Evolutionary conservation across 345 rosid species (phyloP), one percentile per base, ranked within the genome.

Genomic region (Acer yangbiense): DNA sequence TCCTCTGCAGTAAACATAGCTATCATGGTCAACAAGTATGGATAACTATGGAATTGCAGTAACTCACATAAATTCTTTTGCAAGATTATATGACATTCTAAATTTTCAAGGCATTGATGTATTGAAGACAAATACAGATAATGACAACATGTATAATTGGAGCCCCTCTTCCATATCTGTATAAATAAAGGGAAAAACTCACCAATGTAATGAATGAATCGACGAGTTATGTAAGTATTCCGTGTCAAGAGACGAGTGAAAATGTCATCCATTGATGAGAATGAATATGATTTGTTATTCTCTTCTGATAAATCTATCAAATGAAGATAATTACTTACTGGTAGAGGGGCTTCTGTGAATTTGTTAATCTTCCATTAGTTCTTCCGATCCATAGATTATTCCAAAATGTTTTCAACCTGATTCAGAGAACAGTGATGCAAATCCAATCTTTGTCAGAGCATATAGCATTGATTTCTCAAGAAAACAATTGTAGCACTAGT

Each of bases 131-230:
- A 17, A 32, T 11, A 6, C 6, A 12, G 54, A 43, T 2, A 62
- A 23, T 0, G 16, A 17, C 13, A 44, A 2, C 20, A 25, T 14
- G 54, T 27, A 57, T 52, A 21, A 23, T 44, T 25, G 55, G 32
- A 29, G 32, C 32, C 32, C 32, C 32, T 29, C 32, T 29, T 29
- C 32, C 32, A 29, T 29, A 29, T 29, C 32, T 29, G 3, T 29
- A 29, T 10, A 71, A 71, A 13, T 41, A 63, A 77, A 57, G 10
- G 32, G 48, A 54, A 71, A 62, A 73, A 84, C 90, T 86, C 74
- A 88, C 92, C 93, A 35, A 87, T 69, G 65, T 86, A 88, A 74
- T 44, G 52, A 78, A 86, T 50, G 29, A 87, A 78, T 74, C 17
- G 79, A 23, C 67, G 79, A 65, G 86, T 79, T 74, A 86, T 43